Evolutionary conservation across 495 filamentous ascomycete genomes (phyloP), one percentile per base, ranked within the genome.

Genomic region (Penicillium pulvis): DNA sequence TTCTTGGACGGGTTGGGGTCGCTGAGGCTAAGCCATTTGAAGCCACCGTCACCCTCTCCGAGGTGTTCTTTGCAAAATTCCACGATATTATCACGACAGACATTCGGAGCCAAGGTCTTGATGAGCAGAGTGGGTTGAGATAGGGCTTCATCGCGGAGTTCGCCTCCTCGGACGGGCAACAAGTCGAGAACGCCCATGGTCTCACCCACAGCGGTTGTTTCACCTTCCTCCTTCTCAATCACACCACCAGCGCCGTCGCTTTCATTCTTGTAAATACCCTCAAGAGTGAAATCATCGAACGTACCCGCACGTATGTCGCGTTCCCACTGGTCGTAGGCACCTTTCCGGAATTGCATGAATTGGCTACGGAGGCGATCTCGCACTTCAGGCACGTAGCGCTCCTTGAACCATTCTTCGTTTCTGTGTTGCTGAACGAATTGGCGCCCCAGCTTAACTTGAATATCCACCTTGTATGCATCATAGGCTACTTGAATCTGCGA

Each of bases 1-100:
- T 95, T 90, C 76, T 99, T 99, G 57, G 89, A 86, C 0, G 95
- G 93, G 66, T 98, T 99, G 0, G 94, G 94, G 68, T 99, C 94
- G 68, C 92, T 96, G 43, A 98, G 81, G 54, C 92, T 96, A 9
- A 96, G 79, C 87, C 90, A 95, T 67, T 90, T 93, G 77, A 90
- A 93, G 0, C 93, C 92, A 54, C 93, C 91, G 59, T 92, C 86
- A 23, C 83, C 83, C 61, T 95, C 90, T 24, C 92, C 90, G 0
- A 96, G 82, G 71, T 97, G 90, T 71, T 96, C 92, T 65, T 90
- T 92, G 75, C 91, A 96, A 59, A 96, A 95, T 4, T 83, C 87
- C 70, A 97, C 93, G 51, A 99, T 84, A 66, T 96, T 97, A 17
- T 85, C 85, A n/a, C 95, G 88, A 65, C 89, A 96, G 47, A 99